A percentile compares a stretch with the other conserved stretches of the same genome.
phyloP scores from a whole-genome alignment of 78 protist genomes.

The Pigoraptor vietnamica region DNA sequence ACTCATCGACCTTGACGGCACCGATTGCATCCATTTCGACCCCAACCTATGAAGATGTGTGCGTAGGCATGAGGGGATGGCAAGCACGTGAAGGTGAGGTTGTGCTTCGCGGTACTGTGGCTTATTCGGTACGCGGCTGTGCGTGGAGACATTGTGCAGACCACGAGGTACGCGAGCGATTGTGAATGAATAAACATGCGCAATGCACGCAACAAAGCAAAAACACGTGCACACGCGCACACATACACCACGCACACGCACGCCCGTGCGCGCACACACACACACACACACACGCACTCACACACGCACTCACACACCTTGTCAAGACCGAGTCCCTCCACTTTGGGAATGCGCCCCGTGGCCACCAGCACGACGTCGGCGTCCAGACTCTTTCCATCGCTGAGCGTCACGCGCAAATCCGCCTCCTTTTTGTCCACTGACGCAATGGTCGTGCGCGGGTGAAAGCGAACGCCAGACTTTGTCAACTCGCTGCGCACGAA shows the following conservation, averaged over 20 bases:
- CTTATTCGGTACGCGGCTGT: no score
- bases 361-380: slow-evolving; percentile 71
- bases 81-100: no score
- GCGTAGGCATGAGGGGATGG: neutral
- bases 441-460: neutral
- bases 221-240: no score
- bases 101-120: no score
- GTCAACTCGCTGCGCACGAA: slow-evolving; percentile 44
- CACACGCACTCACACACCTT: slow-evolving; percentile 26
- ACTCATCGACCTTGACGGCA: slow-evolving; percentile 49
- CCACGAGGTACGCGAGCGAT: no score
- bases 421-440: neutral
- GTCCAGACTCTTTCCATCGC: neutral
- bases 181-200: no score
- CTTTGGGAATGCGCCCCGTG: slow-evolving; percentile 68
- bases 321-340: slow-evolving; percentile 8
- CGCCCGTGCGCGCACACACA: no score
- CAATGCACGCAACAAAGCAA: no score
- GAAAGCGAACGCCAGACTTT: slow-evolving; percentile 25
- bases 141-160: no score
- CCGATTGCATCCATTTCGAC: neutral
- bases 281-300: neutral
- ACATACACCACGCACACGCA: no score
- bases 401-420: neutral
- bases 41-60: neutral